Conservation (phyloP, 352 stramenopile genomes). For the Elongisporangium anandrum region DNA sequence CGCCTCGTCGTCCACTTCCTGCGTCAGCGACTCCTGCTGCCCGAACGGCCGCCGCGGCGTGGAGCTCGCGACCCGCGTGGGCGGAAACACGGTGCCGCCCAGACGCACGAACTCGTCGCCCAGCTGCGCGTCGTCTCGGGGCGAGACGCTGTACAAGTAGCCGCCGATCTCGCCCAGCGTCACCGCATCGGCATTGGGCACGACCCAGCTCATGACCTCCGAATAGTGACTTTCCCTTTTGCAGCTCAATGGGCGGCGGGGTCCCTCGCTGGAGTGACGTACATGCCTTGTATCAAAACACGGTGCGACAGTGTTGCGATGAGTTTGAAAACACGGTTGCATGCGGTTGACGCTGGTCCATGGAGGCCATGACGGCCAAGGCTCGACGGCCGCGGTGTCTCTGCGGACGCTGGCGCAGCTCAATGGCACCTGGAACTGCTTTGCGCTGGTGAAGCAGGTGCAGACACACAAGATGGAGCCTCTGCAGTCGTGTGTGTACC, state of each 20-base stretch:
- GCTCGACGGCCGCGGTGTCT: slow-evolving; percentile 24
- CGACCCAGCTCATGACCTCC: slow-evolving; percentile 46
- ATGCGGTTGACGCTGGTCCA: slow-evolving; percentile 22
- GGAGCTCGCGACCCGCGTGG: slow-evolving; percentile 41
- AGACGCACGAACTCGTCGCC: slow-evolving; percentile 63
- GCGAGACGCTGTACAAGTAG: slow-evolving; percentile 68
- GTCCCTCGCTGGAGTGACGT: not conserved
- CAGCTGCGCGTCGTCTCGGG: slow-evolving; percentile 46
- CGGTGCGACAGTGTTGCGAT: slow-evolving; percentile 3
- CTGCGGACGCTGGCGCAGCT: slow-evolving; percentile 13
- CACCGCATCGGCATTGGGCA: slow-evolving; percentile 60
- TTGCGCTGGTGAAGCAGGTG: slow-evolving; percentile 14
- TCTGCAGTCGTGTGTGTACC: slow-evolving; percentile 26
- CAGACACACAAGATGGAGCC: not conserved
- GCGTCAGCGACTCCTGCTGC: slow-evolving; percentile 52
- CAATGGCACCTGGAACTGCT: slow-evolving; percentile 23
- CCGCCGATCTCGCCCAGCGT: slow-evolving; percentile 72
- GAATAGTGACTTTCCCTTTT: not conserved
- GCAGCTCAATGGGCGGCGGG: slow-evolving; percentile 3
- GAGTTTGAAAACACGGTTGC: slow-evolving; percentile 5
- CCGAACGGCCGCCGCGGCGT: slow-evolving; percentile 55
- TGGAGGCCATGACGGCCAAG: not conserved
- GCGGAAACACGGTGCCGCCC: slow-evolving; percentile 48
- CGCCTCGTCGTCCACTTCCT: slow-evolving; percentile 32
- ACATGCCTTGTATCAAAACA: not conserved